These are phyloP conservation scores for Aspergillus sclerotioniger DNA, from an alignment of 495 filamentous ascomycete genomes.

Conservation along the genomic window DNA sequence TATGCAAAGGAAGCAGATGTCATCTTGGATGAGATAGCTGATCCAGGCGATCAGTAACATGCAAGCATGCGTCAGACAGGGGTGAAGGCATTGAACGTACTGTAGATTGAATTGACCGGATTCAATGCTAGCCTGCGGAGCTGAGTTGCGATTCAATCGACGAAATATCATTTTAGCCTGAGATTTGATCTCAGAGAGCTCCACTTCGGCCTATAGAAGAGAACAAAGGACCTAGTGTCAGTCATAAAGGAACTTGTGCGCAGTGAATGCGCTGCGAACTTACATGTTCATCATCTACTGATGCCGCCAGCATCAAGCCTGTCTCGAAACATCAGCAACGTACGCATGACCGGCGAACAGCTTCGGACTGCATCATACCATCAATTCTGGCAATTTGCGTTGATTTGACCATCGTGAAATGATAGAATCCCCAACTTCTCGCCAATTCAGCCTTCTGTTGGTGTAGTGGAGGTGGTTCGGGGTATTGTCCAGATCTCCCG, in stretches of 20 bases:
- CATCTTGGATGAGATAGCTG: slow-evolving; percentile 81
- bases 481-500: slow-evolving; percentile 15
- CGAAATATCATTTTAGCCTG: slow-evolving; percentile 90
- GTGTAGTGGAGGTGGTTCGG: slow-evolving; percentile 9
- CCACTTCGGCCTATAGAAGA: slow-evolving; percentile 59
- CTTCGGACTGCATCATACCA: slow-evolving; percentile 53
- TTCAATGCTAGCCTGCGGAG: slow-evolving; percentile 90
- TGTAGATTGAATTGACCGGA: slow-evolving; percentile 81
- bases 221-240: slow-evolving; percentile 2
- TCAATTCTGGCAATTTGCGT: slow-evolving; percentile 93
- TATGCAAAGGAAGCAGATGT: slow-evolving; percentile 88
- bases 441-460: neutral
- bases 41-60: neutral
- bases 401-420: slow-evolving; percentile 78
- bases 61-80: neutral
- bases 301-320: slow-evolving; percentile 91
- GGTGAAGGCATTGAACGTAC: slow-evolving; percentile 46
- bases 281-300: slow-evolving; percentile 86
- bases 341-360: neutral
- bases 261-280: slow-evolving; percentile 19
- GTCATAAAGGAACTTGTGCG: neutral
- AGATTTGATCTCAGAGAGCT: slow-evolving; percentile 82
- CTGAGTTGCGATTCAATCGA: slow-evolving; percentile 79
- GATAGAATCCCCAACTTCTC: neutral
- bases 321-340: slow-evolving; percentile 27